Evolutionary conservation across 129 eudicot genomes (phyloP).

Genomic region (Gnaphalium uliginosum): DNA sequence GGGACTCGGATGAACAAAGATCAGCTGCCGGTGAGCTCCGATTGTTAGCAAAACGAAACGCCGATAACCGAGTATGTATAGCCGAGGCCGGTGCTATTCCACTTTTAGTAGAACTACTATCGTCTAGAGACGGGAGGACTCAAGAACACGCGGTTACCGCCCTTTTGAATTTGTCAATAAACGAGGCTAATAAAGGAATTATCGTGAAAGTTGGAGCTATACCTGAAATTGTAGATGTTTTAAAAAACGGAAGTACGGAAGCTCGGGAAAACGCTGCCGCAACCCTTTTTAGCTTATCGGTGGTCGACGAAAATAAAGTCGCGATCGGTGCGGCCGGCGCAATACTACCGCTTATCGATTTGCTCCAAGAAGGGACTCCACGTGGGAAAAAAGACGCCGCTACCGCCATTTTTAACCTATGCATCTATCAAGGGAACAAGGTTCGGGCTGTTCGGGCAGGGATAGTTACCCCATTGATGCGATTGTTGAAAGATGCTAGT

Average conservation of each 20-base stretch:
- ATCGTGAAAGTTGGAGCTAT: slow-evolving; percentile 82
- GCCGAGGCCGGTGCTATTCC: slow-evolving; percentile 94
- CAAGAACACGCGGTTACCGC: slow-evolving; percentile 97
- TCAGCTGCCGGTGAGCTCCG: slow-evolving; percentile 95
- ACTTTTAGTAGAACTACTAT: slow-evolving; percentile 61
- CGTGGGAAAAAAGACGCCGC: slow-evolving; percentile 95
- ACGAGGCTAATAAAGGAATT: slow-evolving; percentile 72
- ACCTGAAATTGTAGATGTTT: slow-evolving; percentile 79
- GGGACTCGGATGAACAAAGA: slow-evolving; percentile 71
- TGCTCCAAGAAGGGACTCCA: slow-evolving; percentile 76
- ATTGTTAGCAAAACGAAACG: slow-evolving; percentile 74
- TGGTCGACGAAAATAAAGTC: slow-evolving; percentile 81
- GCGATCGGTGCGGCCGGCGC: slow-evolving; percentile 94
- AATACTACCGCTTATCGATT: slow-evolving; percentile 62
- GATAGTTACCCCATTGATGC: slow-evolving; percentile 64
- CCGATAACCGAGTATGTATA: slow-evolving; percentile 76
- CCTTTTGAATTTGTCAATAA: slow-evolving; percentile 76
- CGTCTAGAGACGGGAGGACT: slow-evolving; percentile 66
- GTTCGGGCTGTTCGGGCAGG: slow-evolving; percentile 93
- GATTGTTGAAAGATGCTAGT: slow-evolving; percentile 72
- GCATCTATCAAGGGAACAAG: slow-evolving; percentile 80
- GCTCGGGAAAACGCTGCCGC: slow-evolving; percentile 94
- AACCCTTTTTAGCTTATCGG: slow-evolving; percentile 83
- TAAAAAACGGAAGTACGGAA: slow-evolving; percentile 73
- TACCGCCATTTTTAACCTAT: slow-evolving; percentile 82